These are phyloP conservation scores for Debaryomyces hansenii DNA, from an alignment of 805 yeast species.

Conservation along the genomic window DNA sequence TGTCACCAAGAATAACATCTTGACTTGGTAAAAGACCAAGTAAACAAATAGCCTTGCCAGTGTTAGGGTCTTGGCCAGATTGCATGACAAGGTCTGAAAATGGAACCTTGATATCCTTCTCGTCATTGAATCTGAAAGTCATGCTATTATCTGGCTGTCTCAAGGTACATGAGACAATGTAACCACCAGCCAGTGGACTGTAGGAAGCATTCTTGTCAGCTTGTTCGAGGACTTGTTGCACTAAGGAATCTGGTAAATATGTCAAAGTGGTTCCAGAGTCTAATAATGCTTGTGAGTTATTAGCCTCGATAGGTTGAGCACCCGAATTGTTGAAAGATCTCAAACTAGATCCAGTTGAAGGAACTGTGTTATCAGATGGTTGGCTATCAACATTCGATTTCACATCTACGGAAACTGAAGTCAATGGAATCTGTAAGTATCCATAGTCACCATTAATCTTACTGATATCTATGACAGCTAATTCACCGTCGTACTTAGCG, in stretches of 20 bases:
- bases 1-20: constrained; percentile 23
- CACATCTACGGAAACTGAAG: constrained; percentile 13
- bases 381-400: constrained; percentile 2
- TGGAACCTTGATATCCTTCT: constrained; percentile 46
- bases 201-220: not conserved
- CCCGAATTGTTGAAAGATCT: constrained; percentile 2
- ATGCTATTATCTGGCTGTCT: not conserved
- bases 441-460: constrained; percentile 10
- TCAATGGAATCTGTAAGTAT: constrained; percentile 20
- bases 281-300: constrained; percentile 3
- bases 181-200: constrained; percentile 4
- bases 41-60: constrained; percentile 12
- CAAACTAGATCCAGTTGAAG: constrained; percentile 3
- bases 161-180: constrained; percentile 15
- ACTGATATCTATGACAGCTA: constrained; percentile 20
- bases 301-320: not conserved
- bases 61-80: constrained; percentile 12
- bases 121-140: constrained; percentile 9
- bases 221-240: not conserved
- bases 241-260: constrained; percentile 35
- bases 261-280: constrained; percentile 43
- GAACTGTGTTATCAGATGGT: constrained; percentile 10
- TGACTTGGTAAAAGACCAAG: constrained; percentile 16
- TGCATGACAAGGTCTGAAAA: constrained; percentile 26
- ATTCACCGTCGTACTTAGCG: constrained; percentile 23